Conservation (phyloP, 2,329 filamentous ascomycete species). For the Penicillium frequentans region DNA sequence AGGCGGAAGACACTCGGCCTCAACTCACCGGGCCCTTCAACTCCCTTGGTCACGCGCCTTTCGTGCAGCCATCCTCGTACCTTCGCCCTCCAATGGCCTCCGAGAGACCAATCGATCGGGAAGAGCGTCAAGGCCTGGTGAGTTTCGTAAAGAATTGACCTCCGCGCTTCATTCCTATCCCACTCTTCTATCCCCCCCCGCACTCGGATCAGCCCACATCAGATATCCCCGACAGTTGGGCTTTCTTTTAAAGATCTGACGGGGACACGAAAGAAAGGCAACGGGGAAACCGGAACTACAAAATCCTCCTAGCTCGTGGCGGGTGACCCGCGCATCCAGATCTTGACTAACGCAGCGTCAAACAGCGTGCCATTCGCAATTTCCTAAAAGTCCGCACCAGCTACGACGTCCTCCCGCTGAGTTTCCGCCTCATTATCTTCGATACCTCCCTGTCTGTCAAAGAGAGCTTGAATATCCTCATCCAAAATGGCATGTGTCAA, state of each 20-base stretch:
- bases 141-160: slow-evolving; percentile 24
- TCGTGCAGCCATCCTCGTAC: slow-evolving; percentile 51
- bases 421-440: slow-evolving; percentile 92
- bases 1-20: slow-evolving; percentile 26
- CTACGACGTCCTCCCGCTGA: slow-evolving; percentile 95
- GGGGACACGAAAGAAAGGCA: neutral
- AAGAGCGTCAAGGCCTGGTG: slow-evolving; percentile 52
- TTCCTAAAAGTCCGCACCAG: slow-evolving; percentile 96
- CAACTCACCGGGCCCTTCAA: slow-evolving; percentile 19
- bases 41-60: slow-evolving; percentile 45
- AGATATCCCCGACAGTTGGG: neutral
- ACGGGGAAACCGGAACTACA: slow-evolving; percentile 5
- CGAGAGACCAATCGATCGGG: slow-evolving; percentile 49
- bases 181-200: slow-evolving; percentile 1
- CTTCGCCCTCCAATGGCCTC: slow-evolving; percentile 47
- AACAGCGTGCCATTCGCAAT: slow-evolving; percentile 83
- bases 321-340: slow-evolving; percentile 16
- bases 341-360: slow-evolving; percentile 29
- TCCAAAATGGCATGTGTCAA: slow-evolving; percentile 75
- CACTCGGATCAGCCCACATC: neutral
- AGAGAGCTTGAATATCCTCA: slow-evolving; percentile 93
- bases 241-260: slow-evolving; percentile 7
- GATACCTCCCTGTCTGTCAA: slow-evolving; percentile 94
- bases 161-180: slow-evolving; percentile 2
- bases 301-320: slow-evolving; percentile 12